Conservation (phyloP, 345 rosid genomes). For the Brassica incana region DNA sequence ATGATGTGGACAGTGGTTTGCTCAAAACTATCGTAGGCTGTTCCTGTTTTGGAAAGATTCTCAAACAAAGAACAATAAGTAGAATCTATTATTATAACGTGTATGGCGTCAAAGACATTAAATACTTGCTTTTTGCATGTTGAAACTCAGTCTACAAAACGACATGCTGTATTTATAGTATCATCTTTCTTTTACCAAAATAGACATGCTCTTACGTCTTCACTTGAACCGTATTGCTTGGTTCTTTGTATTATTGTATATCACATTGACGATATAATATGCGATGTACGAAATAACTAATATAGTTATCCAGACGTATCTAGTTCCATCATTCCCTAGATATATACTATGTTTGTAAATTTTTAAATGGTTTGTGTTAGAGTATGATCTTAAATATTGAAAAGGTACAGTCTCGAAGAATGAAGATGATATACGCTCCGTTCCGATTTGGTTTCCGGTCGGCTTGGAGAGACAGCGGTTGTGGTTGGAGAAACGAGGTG, state of each 20-base stretch:
- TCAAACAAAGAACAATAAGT: not conserved
- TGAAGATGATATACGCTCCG: not conserved
- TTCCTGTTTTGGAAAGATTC: conserved; percentile 25
- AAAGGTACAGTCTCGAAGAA: not conserved
- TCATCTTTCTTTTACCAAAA: not conserved
- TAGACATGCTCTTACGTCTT: conserved; percentile 28
- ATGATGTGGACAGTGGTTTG: conserved; percentile 30
- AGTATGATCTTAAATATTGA: not conserved
- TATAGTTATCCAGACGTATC: not conserved
- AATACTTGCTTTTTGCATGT: conserved; percentile 22
- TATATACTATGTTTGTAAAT: not conserved
- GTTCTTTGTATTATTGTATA: conserved; percentile 7
- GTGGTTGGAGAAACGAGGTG: too few species aligned
- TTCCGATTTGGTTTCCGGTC: too few species aligned
- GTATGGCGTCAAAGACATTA: conserved; percentile 12
- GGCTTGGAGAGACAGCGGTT: too few species aligned
- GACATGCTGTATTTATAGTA: conserved; percentile 9
- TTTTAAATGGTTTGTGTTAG: not conserved
- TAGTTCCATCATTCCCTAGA: not conserved
- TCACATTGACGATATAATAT: conserved; percentile 3
- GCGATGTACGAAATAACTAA: not conserved
- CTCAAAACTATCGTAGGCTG: conserved; percentile 12
- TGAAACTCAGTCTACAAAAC: not conserved
- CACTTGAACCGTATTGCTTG: conserved; percentile 22
- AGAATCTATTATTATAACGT: not conserved